Evolutionary conservation across 106 monocot genomes (phyloP).

Genomic region (Platanthera zijinensis): DNA sequence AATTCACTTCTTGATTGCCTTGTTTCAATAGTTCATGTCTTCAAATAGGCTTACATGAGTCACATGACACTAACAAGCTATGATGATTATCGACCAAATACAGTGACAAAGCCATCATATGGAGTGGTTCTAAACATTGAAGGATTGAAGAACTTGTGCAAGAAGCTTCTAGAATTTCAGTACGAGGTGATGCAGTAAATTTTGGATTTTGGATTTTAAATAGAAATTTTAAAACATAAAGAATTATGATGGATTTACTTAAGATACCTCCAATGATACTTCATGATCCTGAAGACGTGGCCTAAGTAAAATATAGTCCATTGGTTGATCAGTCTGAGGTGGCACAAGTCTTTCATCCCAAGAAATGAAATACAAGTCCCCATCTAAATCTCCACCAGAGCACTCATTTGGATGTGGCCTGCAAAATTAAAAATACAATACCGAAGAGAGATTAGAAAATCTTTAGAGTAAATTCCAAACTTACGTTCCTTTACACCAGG

Average conservation of each 20-base stretch:
- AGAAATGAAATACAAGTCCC: constrained; percentile 72
- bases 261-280: constrained; percentile 66
- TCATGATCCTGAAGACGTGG: constrained; percentile 78
- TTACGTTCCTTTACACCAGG: neutral
- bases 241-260: neutral
- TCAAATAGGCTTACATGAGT: no score
- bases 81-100: no score
- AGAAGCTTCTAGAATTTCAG: neutral
- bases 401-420: constrained; percentile 99
- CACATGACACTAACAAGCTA: no score
- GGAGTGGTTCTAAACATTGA: no score
- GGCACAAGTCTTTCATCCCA: constrained; percentile 92
- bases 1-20: no score
- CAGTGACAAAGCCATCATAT: no score
- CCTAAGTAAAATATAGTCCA: constrained; percentile 79
- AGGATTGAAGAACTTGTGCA: neutral
- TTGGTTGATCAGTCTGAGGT: constrained; percentile 42
- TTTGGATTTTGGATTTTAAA: neutral
- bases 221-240: neutral
- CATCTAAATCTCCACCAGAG: constrained; percentile 98
- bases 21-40: no score
- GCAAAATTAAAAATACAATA: neutral
- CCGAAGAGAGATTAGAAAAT: neutral
- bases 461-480: neutral
- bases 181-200: neutral